phyloP scores from a whole-genome alignment of 1,139 yeast genomes.

The Candida gigantensis region DNA sequence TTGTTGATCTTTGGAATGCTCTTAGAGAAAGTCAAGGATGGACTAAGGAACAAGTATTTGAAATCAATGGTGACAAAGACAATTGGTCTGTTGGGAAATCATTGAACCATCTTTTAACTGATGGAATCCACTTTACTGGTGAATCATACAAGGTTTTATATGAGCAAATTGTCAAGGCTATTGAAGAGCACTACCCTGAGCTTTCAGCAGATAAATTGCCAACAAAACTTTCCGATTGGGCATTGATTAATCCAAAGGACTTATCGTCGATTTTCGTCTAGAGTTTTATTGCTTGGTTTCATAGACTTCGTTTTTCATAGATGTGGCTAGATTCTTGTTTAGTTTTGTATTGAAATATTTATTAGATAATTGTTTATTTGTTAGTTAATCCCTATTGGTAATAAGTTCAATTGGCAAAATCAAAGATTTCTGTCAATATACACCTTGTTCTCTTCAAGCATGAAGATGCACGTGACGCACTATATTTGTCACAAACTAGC shows the following conservation, averaged over 20 bases:
- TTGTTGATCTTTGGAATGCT: constrained; percentile 52
- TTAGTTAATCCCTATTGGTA: too few relatives aligned
- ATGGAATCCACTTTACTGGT: constrained; percentile 72
- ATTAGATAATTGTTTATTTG: too few relatives aligned
- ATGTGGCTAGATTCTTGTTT: too few relatives aligned
- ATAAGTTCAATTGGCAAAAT: too few relatives aligned
- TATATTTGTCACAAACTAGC: too few relatives aligned
- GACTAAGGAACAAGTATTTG: constrained; percentile 18
- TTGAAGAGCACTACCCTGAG: constrained; percentile 49
- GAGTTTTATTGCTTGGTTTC: too few relatives aligned
- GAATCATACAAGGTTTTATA: constrained; percentile 58
- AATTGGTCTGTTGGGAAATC: constrained; percentile 15
- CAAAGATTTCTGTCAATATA: too few relatives aligned
- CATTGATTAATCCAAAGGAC: constrained; percentile 24
- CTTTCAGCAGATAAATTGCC: constrained; percentile 38
- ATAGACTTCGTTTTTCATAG: too few relatives aligned
- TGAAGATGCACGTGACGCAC: too few relatives aligned
- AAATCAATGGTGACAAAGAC: constrained; percentile 7
- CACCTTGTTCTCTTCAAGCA: too few relatives aligned
- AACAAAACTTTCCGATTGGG: constrained; percentile 38
- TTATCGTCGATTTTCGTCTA: constrained; percentile 10
- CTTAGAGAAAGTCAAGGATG: constrained; percentile 31
- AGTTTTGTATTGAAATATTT: too few relatives aligned
- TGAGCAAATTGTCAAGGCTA: constrained; percentile 38
- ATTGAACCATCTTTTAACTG: constrained; percentile 30